Percentiles rank a stretch among this genome's conserved stretches.
phyloP scores from a whole-genome alignment of 2,329 filamentous ascomycete species.

The Diaporthe sp. region DNA sequence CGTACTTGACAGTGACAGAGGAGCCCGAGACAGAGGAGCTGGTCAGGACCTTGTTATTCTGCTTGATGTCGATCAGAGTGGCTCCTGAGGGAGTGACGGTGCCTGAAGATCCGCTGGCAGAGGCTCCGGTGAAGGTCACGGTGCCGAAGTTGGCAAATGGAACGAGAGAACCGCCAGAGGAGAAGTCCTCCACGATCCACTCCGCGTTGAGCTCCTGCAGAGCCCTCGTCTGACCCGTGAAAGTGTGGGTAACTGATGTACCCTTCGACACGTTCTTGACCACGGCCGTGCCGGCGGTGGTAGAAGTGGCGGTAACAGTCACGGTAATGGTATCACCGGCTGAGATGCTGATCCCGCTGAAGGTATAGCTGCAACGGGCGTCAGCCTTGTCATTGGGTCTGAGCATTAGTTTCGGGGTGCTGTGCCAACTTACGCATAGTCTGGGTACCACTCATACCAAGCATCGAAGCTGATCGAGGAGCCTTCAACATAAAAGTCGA shows the following conservation, averaged over 20 bases:
- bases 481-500: constrained; percentile 64
- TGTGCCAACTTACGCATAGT: constrained; percentile 53
- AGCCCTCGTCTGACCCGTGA: constrained; percentile 56
- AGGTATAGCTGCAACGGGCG: constrained; percentile 37
- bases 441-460: constrained; percentile 74
- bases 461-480: constrained; percentile 60
- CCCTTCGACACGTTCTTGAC: constrained; percentile 64
- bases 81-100: constrained; percentile 54
- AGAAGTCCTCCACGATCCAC: constrained; percentile 73
- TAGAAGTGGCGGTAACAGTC: constrained; percentile 53
- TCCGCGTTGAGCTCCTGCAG: constrained; percentile 70
- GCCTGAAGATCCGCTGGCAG: constrained; percentile 47
- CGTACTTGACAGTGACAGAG: constrained; percentile 56
- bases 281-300: constrained; percentile 55
- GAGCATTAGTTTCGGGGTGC: neutral
- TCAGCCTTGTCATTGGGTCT: neutral
- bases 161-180: constrained; percentile 53
- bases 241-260: constrained; percentile 62
- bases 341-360: constrained; percentile 42
- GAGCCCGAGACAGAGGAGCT: constrained; percentile 40
- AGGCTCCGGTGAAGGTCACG: constrained; percentile 57
- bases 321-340: constrained; percentile 45
- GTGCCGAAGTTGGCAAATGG: constrained; percentile 60
- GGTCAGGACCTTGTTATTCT: constrained; percentile 72
- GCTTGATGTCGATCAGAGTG: constrained; percentile 76